Conservation (phyloP, 2,329 filamentous ascomycete species). For the Neoarthrinium moseri region DNA sequence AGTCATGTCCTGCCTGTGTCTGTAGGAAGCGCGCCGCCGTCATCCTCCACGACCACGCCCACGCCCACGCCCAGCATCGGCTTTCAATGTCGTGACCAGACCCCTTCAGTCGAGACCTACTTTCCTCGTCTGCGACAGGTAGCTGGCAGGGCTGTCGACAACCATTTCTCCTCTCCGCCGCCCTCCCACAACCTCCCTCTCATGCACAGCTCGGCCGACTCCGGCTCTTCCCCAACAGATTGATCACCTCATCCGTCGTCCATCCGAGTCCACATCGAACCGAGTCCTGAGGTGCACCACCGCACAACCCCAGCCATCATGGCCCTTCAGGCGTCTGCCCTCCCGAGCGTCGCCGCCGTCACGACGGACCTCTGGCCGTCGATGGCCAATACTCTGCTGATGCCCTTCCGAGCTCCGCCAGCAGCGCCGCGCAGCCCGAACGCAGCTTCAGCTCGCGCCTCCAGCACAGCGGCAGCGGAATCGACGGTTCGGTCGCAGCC, state of each 20-base stretch:
- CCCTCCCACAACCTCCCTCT: too few species aligned
- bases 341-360: slow-evolving; percentile 39
- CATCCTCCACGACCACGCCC: too few species aligned
- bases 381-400: slow-evolving; percentile 36
- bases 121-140: too few species aligned
- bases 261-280: slow-evolving; percentile 7
- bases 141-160: too few species aligned
- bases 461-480: slow-evolving; percentile 10
- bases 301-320: slow-evolving; percentile 19
- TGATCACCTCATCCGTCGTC: slow-evolving; percentile 6
- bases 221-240: slow-evolving; percentile 9
- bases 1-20: too few species aligned
- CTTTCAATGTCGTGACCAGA: too few species aligned
- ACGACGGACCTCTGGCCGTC: slow-evolving; percentile 46
- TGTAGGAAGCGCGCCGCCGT: too few species aligned
- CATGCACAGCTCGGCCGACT: too few species aligned
- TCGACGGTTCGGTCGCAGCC: not conserved
- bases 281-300: slow-evolving; percentile 11
- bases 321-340: slow-evolving; percentile 28
- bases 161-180: too few species aligned
- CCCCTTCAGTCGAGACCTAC: too few species aligned
- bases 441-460: not conserved
- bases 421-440: slow-evolving; percentile 7
- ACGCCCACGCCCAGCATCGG: too few species aligned
- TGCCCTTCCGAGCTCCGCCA: slow-evolving; percentile 30